phyloP scores from a whole-genome alignment of 73 alveolate genomes.

The Uronychia binucleata region DNA sequence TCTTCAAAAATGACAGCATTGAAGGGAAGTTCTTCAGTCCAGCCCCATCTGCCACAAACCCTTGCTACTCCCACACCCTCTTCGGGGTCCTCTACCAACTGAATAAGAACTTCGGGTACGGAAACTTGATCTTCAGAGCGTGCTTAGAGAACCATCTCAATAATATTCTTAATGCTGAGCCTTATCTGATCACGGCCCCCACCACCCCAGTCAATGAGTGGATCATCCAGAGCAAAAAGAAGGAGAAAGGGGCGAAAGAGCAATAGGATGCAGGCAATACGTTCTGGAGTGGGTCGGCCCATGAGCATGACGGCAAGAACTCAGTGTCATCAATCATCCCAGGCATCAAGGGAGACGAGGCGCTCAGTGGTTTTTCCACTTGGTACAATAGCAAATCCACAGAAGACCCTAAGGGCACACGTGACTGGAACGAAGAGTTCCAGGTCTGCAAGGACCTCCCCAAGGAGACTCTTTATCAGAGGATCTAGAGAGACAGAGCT shows the following conservation, averaged over 20 bases:
- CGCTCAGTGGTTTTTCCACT: conserved; percentile 29
- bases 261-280: not conserved
- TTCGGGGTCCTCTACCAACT: conserved; percentile 61
- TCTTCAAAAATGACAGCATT: conserved; percentile 47
- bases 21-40: conserved; percentile 63
- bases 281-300: not conserved
- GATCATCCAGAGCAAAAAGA: too few species aligned
- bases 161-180: conserved; percentile 55
- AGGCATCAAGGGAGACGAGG: conserved; percentile 35
- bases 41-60: conserved; percentile 55
- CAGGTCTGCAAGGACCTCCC: conserved; percentile 80
- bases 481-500: conserved; percentile 88
- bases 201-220: conserved; percentile 40
- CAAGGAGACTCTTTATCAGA: conserved; percentile 53
- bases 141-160: conserved; percentile 49
- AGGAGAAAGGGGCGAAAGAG: too few species aligned
- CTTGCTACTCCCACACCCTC: conserved; percentile 56
- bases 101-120: conserved; percentile 30
- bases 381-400: conserved; percentile 62
- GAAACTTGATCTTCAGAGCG: too few species aligned
- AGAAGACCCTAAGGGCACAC: conserved; percentile 68
- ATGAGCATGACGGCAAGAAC: not conserved
- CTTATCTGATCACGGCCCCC: conserved; percentile 51
- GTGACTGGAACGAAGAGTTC: conserved; percentile 95
- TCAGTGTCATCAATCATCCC: not conserved